Evolutionary conservation across 306 rosid genomes (phyloP).

Genomic region (Cercis canadensis): DNA sequence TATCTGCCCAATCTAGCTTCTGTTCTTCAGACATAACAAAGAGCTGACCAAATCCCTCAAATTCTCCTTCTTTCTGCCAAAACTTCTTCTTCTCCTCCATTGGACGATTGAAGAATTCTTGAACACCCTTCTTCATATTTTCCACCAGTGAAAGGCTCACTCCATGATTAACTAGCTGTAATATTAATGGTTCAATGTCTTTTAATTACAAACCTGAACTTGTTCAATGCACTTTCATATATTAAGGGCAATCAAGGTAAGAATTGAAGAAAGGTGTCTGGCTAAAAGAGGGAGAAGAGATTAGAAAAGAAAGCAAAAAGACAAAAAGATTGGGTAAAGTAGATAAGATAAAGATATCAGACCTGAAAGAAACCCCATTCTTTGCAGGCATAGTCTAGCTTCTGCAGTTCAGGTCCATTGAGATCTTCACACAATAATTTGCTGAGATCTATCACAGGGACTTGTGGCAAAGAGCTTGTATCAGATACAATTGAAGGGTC

Average conservation of each 20-base stretch:
- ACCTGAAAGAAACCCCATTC: constrained; percentile 70
- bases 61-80: constrained; percentile 41
- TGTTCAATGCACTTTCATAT: too few relatives aligned
- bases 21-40: constrained; percentile 8
- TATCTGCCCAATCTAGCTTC: constrained; percentile 34
- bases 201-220: too few relatives aligned
- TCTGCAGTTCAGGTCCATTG: constrained; percentile 40
- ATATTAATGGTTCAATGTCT: background rate
- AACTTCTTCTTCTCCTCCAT: constrained; percentile 52
- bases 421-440: constrained; percentile 37
- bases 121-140: constrained; percentile 42
- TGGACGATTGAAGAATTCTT: constrained; percentile 42
- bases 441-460: constrained; percentile 49
- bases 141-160: constrained; percentile 42
- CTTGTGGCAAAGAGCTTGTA: constrained; percentile 25
- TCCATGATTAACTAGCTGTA: constrained; percentile 45
- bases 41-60: constrained; percentile 55
- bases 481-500: constrained; percentile 37
- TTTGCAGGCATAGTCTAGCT: constrained; percentile 51
- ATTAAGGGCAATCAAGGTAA: too few relatives aligned
- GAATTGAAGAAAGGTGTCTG: too few relatives aligned
- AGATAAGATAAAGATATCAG: background rate
- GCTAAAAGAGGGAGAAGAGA: too few relatives aligned
- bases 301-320: too few relatives aligned
- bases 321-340: too few relatives aligned